Evolutionary conservation across 2,329 filamentous ascomycete species (phyloP).

Genomic region (Beauveria scarabaeidicola): DNA sequence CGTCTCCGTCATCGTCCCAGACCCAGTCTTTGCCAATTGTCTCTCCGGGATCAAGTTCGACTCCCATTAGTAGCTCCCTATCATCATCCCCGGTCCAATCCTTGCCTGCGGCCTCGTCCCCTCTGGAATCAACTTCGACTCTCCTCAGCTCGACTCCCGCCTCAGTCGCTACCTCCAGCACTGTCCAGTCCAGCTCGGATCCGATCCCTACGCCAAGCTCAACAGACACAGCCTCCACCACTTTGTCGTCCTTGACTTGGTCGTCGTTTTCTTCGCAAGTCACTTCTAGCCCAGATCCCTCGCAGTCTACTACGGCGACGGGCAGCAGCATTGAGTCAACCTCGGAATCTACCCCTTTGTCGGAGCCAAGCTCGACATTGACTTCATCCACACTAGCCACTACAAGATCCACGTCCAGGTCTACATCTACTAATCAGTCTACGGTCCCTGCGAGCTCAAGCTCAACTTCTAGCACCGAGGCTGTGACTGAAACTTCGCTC

Average conservation of each 20-base stretch:
- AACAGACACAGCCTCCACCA: not conserved
- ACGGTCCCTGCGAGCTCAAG: not conserved
- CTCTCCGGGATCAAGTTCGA: not conserved
- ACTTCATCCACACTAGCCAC: not conserved
- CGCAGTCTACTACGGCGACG: not conserved
- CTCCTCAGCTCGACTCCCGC: not conserved
- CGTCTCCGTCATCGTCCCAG: not conserved
- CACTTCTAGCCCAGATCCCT: not conserved
- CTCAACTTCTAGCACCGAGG: not conserved
- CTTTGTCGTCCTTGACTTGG: not conserved
- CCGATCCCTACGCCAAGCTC: not conserved
- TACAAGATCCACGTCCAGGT: not conserved
- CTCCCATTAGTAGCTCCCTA: not conserved
- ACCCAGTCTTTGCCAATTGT: not conserved
- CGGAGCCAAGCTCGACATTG: not conserved
- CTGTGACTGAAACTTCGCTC: not conserved
- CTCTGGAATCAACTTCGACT: not conserved
- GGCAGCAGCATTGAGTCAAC: not conserved
- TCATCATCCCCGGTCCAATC: not conserved
- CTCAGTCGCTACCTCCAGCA: not conserved
- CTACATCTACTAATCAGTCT: not conserved
- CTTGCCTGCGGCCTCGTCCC: not conserved
- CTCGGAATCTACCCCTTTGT: not conserved
- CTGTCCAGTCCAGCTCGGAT: not conserved
- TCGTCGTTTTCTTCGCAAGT: not conserved